These are phyloP conservation scores for Chytriomyces sp. DNA, from an alignment of 192 early-diverging fungal genomes.

Conservation along the genomic window DNA sequence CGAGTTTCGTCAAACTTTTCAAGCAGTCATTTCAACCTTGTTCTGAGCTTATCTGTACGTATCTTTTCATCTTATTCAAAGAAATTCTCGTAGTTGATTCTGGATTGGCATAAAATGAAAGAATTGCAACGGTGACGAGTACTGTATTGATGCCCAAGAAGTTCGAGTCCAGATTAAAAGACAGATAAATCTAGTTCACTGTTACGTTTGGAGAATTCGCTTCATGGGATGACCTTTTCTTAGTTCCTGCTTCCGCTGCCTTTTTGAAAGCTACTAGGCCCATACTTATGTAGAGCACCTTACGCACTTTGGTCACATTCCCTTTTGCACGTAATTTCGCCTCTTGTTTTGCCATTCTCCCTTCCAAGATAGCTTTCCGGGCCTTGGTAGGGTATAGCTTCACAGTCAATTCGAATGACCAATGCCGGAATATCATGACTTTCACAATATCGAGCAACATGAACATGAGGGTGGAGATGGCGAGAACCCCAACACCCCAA, in stretches of 20 bases:
- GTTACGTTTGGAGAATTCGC: background rate
- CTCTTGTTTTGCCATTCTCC: conserved; percentile 5
- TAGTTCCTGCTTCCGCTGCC: background rate
- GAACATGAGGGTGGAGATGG: conserved; percentile 79
- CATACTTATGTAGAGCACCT: conserved; percentile 27
- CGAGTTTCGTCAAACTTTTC: no score
- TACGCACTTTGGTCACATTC: conserved; percentile 40
- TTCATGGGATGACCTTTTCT: background rate
- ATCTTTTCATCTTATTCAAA: no score
- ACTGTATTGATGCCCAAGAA: background rate
- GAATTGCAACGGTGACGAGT: background rate
- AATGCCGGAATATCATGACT: conserved; percentile 78
- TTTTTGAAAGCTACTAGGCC: conserved; percentile 31
- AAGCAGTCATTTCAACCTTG: no score
- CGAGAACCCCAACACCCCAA: conserved; percentile 73
- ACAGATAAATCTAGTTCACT: background rate
- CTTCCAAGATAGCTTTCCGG: conserved; percentile 63
- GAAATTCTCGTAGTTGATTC: no score
- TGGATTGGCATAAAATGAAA: background rate
- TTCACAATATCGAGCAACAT: conserved; percentile 89
- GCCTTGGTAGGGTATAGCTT: conserved; percentile 72
- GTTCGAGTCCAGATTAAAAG: background rate
- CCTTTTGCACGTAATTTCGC: conserved; percentile 25
- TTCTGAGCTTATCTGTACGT: no score
- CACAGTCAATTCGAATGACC: conserved; percentile 91